Evolutionary conservation across 2,329 filamentous ascomycete species (phyloP), one percentile per base, ranked within the genome.

Genomic region (Diaporthe longicolla): DNA sequence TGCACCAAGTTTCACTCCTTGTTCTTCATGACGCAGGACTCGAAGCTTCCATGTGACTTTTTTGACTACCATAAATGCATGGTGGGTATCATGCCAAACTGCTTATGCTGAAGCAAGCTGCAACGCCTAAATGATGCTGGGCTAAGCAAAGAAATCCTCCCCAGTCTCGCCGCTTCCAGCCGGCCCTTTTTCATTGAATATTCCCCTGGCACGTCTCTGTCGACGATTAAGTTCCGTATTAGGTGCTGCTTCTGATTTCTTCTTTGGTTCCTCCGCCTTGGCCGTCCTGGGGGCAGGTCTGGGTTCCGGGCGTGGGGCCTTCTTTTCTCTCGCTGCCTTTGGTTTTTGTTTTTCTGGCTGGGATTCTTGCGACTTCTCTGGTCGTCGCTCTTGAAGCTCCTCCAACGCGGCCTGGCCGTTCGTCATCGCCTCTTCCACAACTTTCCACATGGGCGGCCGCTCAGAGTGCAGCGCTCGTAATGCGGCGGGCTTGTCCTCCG

Each of bases 401-500:
- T 89, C 86, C 69, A 93, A 79, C 19, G 86, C 87, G 1, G 84
- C 77, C 4, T 80, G 84, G 9, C 91, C 91, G 50, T 90, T 85
- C 70, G 85, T 83, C 85, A 93, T 91, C 17, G 91, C 88, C 78
- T 89, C 85, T 83, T 94, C 92, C 24, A 96, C 88, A 19, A 87
- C 83, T 21, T 83, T 83, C 93, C 93, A 95, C 85, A 95, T 89
- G n/a, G 89, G 87, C 9, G 88, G 87, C 73, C 88, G 82, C 73
- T 87, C 84, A 7, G 83, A 81, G n/a, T 83, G 83, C 21, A 90
- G 79, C 4, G 85, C 83, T 61, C 81, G 79, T 59, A 82, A 82
- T 77, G 85, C 86, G 78, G 82, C 85, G 55, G 83, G 85, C 55
- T 77, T 80, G 74, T 81, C 85, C 45, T 79, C 77, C 21, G 76